Conservation (phyloP, 306 rosid species). For the Pachyrhizus erosus region DNA sequence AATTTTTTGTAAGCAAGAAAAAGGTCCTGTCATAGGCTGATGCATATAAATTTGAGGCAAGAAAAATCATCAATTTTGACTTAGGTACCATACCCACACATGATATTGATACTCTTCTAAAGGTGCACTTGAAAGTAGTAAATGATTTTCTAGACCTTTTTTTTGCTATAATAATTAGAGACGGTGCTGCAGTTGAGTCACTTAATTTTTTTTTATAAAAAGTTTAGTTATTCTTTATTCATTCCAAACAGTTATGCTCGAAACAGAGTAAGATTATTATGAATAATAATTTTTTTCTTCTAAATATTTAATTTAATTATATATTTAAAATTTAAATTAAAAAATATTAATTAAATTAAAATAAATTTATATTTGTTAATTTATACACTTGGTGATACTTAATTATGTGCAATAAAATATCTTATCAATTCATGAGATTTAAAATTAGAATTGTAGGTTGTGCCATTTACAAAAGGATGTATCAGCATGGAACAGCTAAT, state of each 20-base stretch:
- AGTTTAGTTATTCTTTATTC: no score
- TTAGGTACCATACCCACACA: background rate
- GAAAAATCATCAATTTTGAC: constrained; percentile 39
- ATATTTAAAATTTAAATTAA: no score
- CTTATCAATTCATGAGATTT: constrained; percentile 13
- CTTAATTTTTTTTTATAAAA: background rate
- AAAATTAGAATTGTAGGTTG: constrained; percentile 31
- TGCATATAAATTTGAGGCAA: background rate
- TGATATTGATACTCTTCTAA: background rate
- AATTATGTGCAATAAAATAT: constrained; percentile 27
- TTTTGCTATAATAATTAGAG: constrained; percentile 24
- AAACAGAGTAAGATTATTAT: no score
- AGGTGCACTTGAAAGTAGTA: constrained; percentile 25
- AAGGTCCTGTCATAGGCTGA: background rate
- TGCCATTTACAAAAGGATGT: constrained; percentile 41
- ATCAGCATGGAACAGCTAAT: constrained; percentile 3
- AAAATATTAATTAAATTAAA: no score
- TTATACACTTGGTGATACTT: background rate
- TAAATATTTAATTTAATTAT: no score
- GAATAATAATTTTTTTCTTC: no score
- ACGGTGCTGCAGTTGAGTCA: constrained; percentile 28
- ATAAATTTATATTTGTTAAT: no score
- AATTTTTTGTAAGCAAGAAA: constrained; percentile 8
- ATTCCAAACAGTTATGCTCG: no score
- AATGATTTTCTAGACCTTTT: background rate